Conservation (phyloP, 306 rosid species). For the Cyclanthera cordifolia region DNA sequence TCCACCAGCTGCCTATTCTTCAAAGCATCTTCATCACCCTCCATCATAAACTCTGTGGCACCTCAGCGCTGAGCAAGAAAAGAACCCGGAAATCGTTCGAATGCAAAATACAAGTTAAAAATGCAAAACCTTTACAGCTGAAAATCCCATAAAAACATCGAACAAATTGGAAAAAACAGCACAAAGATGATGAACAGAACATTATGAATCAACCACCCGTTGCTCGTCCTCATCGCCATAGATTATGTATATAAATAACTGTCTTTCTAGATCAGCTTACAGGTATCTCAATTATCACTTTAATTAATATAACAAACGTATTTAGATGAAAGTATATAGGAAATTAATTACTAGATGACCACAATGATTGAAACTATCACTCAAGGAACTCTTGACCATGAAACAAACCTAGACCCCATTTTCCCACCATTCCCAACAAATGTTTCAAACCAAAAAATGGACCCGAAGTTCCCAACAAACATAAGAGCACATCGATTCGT, state of each 20-base stretch:
- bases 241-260: no score
- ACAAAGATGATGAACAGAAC: neutral
- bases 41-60: slow-evolving; percentile 30
- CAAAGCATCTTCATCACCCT: slow-evolving; percentile 43
- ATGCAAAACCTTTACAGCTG: neutral
- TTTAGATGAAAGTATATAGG: no score
- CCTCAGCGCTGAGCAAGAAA: slow-evolving; percentile 6
- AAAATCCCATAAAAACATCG: neutral
- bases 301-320: no score
- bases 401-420: neutral
- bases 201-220: neutral
- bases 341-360: no score
- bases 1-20: slow-evolving; percentile 46
- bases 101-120: neutral
- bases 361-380: no score
- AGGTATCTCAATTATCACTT: no score
- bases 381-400: neutral
- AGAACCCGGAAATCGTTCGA: neutral
- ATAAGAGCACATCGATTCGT: neutral
- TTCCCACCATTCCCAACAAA: neutral
- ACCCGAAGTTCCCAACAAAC: neutral
- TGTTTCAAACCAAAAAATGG: neutral
- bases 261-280: no score
- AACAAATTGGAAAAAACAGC: neutral
- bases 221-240: neutral